These are phyloP conservation scores for Coemansia sp. DNA, from an alignment of 192 early-diverging fungal species.

Conservation along the genomic window DNA sequence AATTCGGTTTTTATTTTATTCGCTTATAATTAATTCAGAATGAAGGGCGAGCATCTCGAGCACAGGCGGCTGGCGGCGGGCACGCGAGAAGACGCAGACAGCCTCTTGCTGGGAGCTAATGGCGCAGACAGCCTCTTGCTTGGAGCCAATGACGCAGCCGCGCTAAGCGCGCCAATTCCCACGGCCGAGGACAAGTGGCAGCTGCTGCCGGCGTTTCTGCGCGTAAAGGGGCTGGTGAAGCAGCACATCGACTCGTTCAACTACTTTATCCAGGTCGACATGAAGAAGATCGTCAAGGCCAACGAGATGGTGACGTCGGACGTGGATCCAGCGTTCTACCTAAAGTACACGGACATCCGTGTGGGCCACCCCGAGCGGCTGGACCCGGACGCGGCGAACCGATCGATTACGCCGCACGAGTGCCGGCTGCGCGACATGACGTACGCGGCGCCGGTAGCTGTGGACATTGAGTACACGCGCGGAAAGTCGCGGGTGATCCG, in stretches of 20 bases:
- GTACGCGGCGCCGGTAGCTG: slow-evolving; percentile 89
- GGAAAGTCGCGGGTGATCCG: slow-evolving; percentile 23
- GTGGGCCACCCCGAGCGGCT: slow-evolving; percentile 81
- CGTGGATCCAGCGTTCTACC: slow-evolving; percentile 90
- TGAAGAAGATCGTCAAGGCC: slow-evolving; percentile 93
- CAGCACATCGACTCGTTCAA: slow-evolving; percentile 99
- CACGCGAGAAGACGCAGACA: slow-evolving; percentile 11
- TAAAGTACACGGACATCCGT: slow-evolving; percentile 89
- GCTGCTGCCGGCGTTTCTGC: slow-evolving; percentile 94
- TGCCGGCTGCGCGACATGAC: slow-evolving; percentile 96
- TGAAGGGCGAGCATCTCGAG: slow-evolving; percentile 20
- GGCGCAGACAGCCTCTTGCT: background rate
- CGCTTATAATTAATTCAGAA: background rate
- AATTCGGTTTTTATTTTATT: background rate
- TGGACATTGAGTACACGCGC: slow-evolving; percentile 90
- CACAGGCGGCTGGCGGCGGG: slow-evolving; percentile 27
- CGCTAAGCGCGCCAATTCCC: slow-evolving; percentile 48
- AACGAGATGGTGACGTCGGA: slow-evolving; percentile 91
- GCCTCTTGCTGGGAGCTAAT: slow-evolving; percentile 20
- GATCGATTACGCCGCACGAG: slow-evolving; percentile 90
- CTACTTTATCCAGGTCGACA: slow-evolving; percentile 95
- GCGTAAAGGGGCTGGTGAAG: slow-evolving; percentile 96
- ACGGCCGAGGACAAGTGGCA: slow-evolving; percentile 92
- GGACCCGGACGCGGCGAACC: slow-evolving; percentile 73
- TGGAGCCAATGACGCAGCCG: too few relatives aligned